These are phyloP conservation scores for Lipomyces orientalis DNA, from an alignment of 805 yeast genomes.

Conservation along the genomic window DNA sequence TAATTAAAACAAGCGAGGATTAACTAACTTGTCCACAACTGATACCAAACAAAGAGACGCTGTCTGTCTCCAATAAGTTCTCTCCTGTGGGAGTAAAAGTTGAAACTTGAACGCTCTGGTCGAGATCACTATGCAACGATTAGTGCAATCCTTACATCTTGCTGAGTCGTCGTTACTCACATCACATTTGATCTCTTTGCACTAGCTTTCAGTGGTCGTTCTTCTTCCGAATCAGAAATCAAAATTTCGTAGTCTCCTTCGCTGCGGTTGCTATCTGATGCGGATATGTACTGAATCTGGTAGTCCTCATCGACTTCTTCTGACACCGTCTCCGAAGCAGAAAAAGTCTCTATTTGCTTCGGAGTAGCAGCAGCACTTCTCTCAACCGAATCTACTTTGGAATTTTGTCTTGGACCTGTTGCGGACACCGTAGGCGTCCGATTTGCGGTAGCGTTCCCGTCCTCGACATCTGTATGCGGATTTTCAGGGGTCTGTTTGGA, in stretches of 20 bases:
- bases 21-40: not conserved
- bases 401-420: not conserved
- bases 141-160: not conserved
- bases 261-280: constrained; percentile 3
- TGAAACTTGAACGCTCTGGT: constrained; percentile 17
- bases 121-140: constrained; percentile 13
- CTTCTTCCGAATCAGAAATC: constrained; percentile 14
- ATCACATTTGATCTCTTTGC: not conserved
- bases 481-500: not conserved
- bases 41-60: constrained; percentile 9
- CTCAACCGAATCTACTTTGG: not conserved
- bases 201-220: constrained; percentile 5
- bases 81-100: constrained; percentile 12
- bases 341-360: not conserved
- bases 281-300: constrained; percentile 12
- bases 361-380: not conserved
- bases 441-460: not conserved
- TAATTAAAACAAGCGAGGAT: not conserved
- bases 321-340: not conserved
- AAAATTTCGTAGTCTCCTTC: constrained; percentile 3
- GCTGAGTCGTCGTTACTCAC: not conserved
- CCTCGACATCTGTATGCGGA: not conserved
- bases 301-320: constrained; percentile 3
- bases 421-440: not conserved
- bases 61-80: constrained; percentile 6